Percentiles rank a stretch among this genome's conserved stretches.
Evolutionary conservation across 2,329 filamentous ascomycete species (phyloP).

Genomic region (Colletotrichum salicis): DNA sequence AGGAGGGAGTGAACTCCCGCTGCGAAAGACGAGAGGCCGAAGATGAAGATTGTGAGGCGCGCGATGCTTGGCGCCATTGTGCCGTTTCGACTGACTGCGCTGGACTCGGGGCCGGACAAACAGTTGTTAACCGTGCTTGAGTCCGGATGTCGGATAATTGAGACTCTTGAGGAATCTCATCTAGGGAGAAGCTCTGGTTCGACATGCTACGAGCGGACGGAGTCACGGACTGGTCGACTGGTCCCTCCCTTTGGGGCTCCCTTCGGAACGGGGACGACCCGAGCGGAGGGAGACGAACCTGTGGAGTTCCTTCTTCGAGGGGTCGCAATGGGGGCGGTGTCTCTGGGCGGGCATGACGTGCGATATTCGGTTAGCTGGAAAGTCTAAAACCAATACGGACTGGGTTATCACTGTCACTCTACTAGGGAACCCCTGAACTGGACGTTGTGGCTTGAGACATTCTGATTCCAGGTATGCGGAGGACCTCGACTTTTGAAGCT

Average conservation of each 20-base stretch:
- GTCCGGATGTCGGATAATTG: background rate
- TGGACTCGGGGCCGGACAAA: too few species aligned
- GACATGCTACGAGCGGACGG: background rate
- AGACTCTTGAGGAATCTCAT: background rate
- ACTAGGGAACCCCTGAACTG: background rate
- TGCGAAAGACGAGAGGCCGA: conserved; percentile 39
- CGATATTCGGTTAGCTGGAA: conserved; percentile 1
- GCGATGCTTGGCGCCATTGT: background rate
- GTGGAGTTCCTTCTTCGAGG: background rate
- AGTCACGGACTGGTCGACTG: conserved; percentile 1
- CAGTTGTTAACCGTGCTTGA: too few species aligned
- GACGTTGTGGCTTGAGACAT: conserved; percentile 22
- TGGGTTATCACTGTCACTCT: background rate
- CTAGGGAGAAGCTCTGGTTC: background rate
- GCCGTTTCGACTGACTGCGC: too few species aligned
- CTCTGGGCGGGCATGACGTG: conserved; percentile 24
- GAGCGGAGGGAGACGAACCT: conserved; percentile 13
- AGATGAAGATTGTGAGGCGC: conserved; percentile 37
- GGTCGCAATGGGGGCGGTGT: background rate
- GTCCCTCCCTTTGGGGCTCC: background rate
- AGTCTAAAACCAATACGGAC: background rate
- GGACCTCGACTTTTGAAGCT: background rate
- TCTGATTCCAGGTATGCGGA: conserved; percentile 26
- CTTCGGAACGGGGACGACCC: conserved; percentile 13
- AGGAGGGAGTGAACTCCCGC: conserved; percentile 35